Evolutionary conservation across 2,329 filamentous ascomycete genomes (phyloP).

Genomic region (Aureobasidium sp.): DNA sequence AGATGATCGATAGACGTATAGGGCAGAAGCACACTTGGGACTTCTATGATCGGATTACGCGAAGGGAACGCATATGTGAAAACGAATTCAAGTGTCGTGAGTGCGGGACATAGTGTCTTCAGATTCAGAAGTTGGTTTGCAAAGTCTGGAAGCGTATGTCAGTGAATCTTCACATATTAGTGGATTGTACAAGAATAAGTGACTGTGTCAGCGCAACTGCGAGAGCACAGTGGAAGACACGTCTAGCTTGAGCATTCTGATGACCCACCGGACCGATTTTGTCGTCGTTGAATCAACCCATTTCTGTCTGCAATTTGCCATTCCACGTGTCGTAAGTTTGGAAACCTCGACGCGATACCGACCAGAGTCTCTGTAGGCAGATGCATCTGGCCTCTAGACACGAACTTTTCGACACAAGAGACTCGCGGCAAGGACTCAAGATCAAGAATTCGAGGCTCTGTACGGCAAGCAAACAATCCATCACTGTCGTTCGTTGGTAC

Average conservation of each 20-base stretch:
- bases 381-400: not conserved
- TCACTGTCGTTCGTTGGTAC: not conserved
- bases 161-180: not conserved
- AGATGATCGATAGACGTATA: not conserved
- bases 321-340: not conserved
- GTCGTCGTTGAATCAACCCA: not conserved
- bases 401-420: not conserved
- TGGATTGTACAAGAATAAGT: too few relatives aligned
- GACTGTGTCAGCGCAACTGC: too few relatives aligned
- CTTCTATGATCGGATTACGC: not conserved
- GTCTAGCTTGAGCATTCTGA: too few relatives aligned
- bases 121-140: not conserved
- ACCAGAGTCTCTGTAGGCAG: not conserved
- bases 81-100: not conserved
- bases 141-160: not conserved
- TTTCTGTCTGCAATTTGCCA: not conserved
- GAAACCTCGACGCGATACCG: not conserved
- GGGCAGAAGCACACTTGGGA: not conserved
- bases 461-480: not conserved
- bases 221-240: too few relatives aligned
- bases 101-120: not conserved
- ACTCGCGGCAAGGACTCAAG: not conserved
- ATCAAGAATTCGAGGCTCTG: not conserved
- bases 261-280: not conserved
- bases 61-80: not conserved